Evolutionary conservation across 1,284 basidiomycete species (phyloP).

Genomic region (Ustilago esculenta): DNA sequence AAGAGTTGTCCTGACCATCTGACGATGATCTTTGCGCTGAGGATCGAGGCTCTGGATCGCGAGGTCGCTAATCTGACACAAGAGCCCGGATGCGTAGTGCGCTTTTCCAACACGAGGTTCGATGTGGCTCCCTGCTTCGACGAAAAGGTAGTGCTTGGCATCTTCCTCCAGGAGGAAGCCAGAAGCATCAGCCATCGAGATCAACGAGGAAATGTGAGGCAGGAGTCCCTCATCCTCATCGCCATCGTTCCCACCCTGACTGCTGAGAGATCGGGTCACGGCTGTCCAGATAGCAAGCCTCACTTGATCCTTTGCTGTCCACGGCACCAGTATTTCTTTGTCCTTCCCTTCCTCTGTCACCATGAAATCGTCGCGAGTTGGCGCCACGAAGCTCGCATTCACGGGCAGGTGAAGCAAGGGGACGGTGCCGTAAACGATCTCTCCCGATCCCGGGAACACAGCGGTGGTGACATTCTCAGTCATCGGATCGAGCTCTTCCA

Average conservation of each 20-base stretch:
- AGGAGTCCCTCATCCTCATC: not conserved
- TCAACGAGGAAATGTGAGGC: slow-evolving; percentile 7
- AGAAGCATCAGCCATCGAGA: slow-evolving; percentile 14
- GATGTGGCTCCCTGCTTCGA: slow-evolving; percentile 6
- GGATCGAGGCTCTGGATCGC: slow-evolving; percentile 19
- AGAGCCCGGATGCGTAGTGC: not conserved
- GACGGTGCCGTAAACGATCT: slow-evolving; percentile 8
- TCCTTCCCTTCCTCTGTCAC: not conserved
- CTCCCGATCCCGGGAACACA: not conserved
- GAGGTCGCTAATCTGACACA: slow-evolving; percentile 15
- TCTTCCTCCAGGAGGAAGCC: slow-evolving; percentile 15
- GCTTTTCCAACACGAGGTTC: not conserved
- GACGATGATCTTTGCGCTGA: slow-evolving; percentile 11
- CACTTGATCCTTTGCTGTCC: slow-evolving; percentile 6
- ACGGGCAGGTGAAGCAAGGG: slow-evolving; percentile 31
- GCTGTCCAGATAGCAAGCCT: slow-evolving; percentile 28
- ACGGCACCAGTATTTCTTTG: slow-evolving; percentile 3
- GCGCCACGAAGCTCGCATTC: not conserved
- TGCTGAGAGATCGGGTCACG: slow-evolving; percentile 14
- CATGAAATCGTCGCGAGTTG: slow-evolving; percentile 15
- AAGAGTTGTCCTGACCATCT: slow-evolving; percentile 9
- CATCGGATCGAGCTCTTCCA: slow-evolving; percentile 33
- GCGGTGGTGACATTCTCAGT: slow-evolving; percentile 24
- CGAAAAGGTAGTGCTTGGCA: slow-evolving; percentile 17
- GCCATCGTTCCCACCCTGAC: too few relatives aligned